Conservation (phyloP, 192 early-diverging fungal genomes). For the Oehlia diaphana region DNA sequence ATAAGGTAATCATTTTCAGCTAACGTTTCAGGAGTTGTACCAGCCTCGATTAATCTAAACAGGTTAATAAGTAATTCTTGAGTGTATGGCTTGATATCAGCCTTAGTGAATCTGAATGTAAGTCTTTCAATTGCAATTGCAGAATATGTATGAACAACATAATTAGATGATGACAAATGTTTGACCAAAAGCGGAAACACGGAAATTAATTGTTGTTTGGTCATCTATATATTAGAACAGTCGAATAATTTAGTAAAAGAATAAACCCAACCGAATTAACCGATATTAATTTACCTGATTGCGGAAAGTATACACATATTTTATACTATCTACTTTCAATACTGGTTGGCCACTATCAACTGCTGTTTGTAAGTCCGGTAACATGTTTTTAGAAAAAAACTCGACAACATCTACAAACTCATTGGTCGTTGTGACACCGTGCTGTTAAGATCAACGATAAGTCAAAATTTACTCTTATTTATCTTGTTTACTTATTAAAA, state of each 20-base stretch:
- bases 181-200: conserved; percentile 76
- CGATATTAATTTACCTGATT: conserved; percentile 59
- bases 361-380: conserved; percentile 77
- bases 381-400: conserved; percentile 80
- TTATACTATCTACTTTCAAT: conserved; percentile 93
- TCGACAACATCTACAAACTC: conserved; percentile 78
- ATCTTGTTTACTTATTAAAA: neutral
- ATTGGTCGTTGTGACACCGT: conserved; percentile 86
- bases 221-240: conserved; percentile 51
- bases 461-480: neutral
- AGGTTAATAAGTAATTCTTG: conserved; percentile 69
- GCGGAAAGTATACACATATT: conserved; percentile 92
- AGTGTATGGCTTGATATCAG: conserved; percentile 70
- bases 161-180: conserved; percentile 79
- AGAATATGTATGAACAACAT: conserved; percentile 89
- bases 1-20: conserved; percentile 98
- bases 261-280: neutral
- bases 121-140: conserved; percentile 91
- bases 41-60: conserved; percentile 76
- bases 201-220: conserved; percentile 72
- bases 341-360: conserved; percentile 68
- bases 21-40: conserved; percentile 84
- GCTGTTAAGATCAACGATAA: conserved; percentile 38
- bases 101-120: conserved; percentile 71
- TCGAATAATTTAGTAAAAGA: neutral